Base-by-base conservation (phyloP, 208 protist genomes). In the Vickermania spadyakhi region DNA sequence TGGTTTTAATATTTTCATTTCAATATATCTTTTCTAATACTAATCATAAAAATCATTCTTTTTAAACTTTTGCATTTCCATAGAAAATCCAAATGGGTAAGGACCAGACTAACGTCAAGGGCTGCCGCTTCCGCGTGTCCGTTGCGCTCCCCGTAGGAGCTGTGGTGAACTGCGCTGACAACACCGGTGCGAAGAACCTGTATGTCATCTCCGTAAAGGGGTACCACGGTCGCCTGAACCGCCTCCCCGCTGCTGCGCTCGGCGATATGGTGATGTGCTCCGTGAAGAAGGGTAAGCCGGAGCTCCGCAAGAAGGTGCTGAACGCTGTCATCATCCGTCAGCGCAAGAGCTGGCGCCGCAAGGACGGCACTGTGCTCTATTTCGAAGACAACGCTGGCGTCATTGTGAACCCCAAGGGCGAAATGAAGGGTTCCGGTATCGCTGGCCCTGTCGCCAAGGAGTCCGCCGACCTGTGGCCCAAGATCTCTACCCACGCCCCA, bases 311-410 rank as follows among this genome's bases (percentile, higher is more conserved):
- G 87, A 99, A 99, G 91, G 96, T 99, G 57, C 72, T 91, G 64
- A 96, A 97, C 67, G 97, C 96, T 58, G 96, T 99, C 49, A 93
- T 99, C 62, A 93, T 99, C 70, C 86, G 99, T 70, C 99, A 99
- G 91, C 89, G 97, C 68, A 99, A 99, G 96, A 77, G 94, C 75
- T 99, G 97, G 96, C 93, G 98, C 76, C 77, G 99, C 65, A 98
- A 97, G 81, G 97, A 99, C 70, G 96, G 93, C 66, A 98, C 87
- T 45, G 98, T 97, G 73, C 89, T 99, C 68, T 99, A 99, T 84
- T 99, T 99, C 60, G 98, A 99, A 86, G 98, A 99, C 82, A 99
- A 99, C 78, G 98, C 98, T 51, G 98, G 98, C 72, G 98, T 99
- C 31, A 99, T 99, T 66, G 98, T 99, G 51, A 99, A 99, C 89